Base-by-base conservation (phyloP, 148 eudicot species). In the Camellia granthamiana region DNA sequence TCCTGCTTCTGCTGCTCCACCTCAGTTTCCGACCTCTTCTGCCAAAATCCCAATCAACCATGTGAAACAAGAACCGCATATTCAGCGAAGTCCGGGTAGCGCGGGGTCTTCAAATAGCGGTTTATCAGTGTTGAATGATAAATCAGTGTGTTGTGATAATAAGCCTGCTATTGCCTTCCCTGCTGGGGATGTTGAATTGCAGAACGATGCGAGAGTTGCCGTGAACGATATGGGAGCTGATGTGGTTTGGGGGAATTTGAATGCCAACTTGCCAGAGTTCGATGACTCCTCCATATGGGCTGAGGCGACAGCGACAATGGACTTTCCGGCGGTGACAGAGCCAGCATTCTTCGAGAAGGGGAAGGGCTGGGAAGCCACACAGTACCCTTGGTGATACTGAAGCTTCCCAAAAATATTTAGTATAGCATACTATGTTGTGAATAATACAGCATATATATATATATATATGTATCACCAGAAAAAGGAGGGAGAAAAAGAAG, bases 121-220 rank as follows among this genome's bases (percentile, higher is more conserved):
- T 0, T 4, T 68, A 0, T 42, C 78, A 58, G 82, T 86, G 11
- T 23, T 81, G 3, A 80, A 83, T 49, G 87, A 79, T 43, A 82
- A 82, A 21, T 80, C 85, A n/a, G 5, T 63, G 21, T 2, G 56
- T 13, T 62, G 51, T 55, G 68, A 76, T 12, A 60, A 51, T 14
- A 72, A 73, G 55, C 3, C 42, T 10, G 4, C 59, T 51, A 4
- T 74, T 23, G n/a, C 38, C 14, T 67, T 78, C 16, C n/a, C 47
- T 21, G 19, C 47, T 42, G 64, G 69, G 8, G 70, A 58, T 64
- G 14, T 15, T 70, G 81, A 69, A 12, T 78, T 56, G 0, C 80
- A 74, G 19, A 61, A 51, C 59, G 47, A 74, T 9, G 89, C 86
- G 82, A 80, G 85, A 72, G 86, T 75, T 18, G 90, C 86, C 4